Evolutionary conservation across 1,284 basidiomycete genomes (phyloP), one percentile per base, ranked within the genome.

Genomic region (Pterulicium gracile): DNA sequence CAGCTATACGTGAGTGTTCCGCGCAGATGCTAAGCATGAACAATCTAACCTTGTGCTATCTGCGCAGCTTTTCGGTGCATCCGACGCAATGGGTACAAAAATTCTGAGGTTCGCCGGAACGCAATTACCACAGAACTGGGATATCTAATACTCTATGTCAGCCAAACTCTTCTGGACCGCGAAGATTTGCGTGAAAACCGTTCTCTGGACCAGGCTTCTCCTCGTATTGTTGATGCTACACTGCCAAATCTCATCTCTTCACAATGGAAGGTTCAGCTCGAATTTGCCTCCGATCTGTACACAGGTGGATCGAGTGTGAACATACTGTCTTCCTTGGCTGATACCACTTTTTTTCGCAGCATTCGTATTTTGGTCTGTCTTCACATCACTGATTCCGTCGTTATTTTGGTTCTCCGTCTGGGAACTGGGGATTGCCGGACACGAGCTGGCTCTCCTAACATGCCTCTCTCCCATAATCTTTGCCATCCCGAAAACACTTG

Each of bases 361-460:
- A 1, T 88, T 86, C 53, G 72, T 87, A 14, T 92, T 87, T 59
- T 95, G 91, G 90, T 88, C 92, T 0, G 72, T 88, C 35, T 79
- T 89, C 56, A 94, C 92, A 1, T 78, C 81, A 1, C 74, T 96
- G 17, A 78, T 85, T 5, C 82, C 88, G 0, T 84, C 85, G 32
- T 73, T 96, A 3, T 96, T 95, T 67, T 96, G 93, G 64, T 93
- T 89, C 67, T 90, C 87, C 19, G 81, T 94, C 4, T 94, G 89
- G 90, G 75, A 88, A 56, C 79, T 94, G 15, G 86, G 81, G 42
- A 70, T 84, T 43, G 73, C 85, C n/a, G 87, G 88, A 2, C 77
- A 81, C 23, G 88, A 91, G 58, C 66, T 85, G 3, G 75, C 85
- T 0, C 63, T 89, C 3, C 64, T 89, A 3, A 69, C 74, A 3